Evolutionary conservation across 805 yeast species (phyloP).

Genomic region (Cyberlindnera maritima): DNA sequence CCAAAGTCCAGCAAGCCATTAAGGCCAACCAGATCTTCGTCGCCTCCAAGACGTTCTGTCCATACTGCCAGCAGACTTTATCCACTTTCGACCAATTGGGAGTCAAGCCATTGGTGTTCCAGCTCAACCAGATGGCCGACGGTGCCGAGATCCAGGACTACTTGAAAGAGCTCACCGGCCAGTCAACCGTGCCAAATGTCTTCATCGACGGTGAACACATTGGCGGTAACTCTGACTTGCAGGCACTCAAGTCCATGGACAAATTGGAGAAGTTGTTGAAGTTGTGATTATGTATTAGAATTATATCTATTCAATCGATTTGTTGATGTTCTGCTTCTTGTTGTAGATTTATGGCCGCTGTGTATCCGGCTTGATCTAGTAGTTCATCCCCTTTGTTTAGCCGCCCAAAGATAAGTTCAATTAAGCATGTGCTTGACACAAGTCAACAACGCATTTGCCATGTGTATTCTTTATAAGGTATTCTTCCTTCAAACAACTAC

Average conservation of each 20-base stretch:
- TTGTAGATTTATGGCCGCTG: too few species aligned
- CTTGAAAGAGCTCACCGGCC: conserved; percentile 74
- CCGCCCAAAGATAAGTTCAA: too few species aligned
- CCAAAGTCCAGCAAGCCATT: conserved; percentile 63
- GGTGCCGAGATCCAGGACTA: conserved; percentile 84
- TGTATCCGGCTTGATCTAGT: too few species aligned
- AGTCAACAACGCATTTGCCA: too few species aligned
- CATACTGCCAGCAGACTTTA: conserved; percentile 52
- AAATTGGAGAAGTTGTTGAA: conserved; percentile 46
- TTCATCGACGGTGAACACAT: conserved; percentile 89
- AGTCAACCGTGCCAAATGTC: conserved; percentile 90
- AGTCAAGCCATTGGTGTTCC: conserved; percentile 46
- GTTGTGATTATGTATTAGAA: conserved; percentile 14
- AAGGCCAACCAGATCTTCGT: conserved; percentile 66
- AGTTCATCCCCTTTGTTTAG: too few species aligned
- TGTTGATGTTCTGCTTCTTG: too few species aligned
- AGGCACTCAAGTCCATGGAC: conserved; percentile 61
- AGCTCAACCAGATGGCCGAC: conserved; percentile 52
- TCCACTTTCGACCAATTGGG: conserved; percentile 36
- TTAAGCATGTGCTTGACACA: too few species aligned
- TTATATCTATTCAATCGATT: too few species aligned
- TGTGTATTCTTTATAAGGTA: too few species aligned
- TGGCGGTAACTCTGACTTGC: conserved; percentile 93
- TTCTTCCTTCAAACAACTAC: too few species aligned
- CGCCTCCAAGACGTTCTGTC: conserved; percentile 80